phyloP scores from a whole-genome alignment of 2,329 filamentous ascomycete genomes.

The Xylaria hypoxylon region DNA sequence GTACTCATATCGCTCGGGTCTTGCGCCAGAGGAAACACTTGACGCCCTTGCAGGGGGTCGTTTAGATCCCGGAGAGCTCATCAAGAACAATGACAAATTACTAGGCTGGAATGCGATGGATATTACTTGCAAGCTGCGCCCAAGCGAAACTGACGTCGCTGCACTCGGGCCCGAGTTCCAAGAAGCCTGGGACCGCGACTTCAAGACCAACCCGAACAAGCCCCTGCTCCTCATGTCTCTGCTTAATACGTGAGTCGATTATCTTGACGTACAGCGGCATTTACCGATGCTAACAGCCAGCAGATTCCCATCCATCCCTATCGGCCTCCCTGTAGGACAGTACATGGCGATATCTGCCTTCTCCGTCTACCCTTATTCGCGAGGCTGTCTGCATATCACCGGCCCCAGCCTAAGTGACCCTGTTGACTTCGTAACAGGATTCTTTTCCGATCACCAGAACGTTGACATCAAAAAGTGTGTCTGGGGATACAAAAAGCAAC shows the following conservation, averaged over 20 bases:
- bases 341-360: background rate
- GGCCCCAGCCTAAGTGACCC: background rate
- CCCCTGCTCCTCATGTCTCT: slow-evolving; percentile 59
- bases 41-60: slow-evolving; percentile 45
- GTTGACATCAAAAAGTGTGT: slow-evolving; percentile 68
- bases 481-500: slow-evolving; percentile 74
- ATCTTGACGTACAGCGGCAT: background rate
- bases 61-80: slow-evolving; percentile 36
- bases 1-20: slow-evolving; percentile 61
- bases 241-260: slow-evolving; percentile 42
- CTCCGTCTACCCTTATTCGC: background rate
- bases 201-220: slow-evolving; percentile 53
- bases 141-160: slow-evolving; percentile 61
- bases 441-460: slow-evolving; percentile 52
- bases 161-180: slow-evolving; percentile 63
- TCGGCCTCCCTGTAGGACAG: background rate
- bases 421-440: background rate
- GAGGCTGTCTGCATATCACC: slow-evolving; percentile 2
- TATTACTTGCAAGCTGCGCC: slow-evolving; percentile 62
- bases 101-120: slow-evolving; percentile 67
- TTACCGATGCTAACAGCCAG: background rate
- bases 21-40: slow-evolving; percentile 59
- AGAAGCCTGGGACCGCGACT: slow-evolving; percentile 62
- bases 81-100: slow-evolving; percentile 46
- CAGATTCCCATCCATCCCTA: background rate